Evolutionary conservation across 2,329 filamentous ascomycete species (phyloP), one percentile per base, ranked within the genome.

Genomic region (Tolypocladium amazonense): DNA sequence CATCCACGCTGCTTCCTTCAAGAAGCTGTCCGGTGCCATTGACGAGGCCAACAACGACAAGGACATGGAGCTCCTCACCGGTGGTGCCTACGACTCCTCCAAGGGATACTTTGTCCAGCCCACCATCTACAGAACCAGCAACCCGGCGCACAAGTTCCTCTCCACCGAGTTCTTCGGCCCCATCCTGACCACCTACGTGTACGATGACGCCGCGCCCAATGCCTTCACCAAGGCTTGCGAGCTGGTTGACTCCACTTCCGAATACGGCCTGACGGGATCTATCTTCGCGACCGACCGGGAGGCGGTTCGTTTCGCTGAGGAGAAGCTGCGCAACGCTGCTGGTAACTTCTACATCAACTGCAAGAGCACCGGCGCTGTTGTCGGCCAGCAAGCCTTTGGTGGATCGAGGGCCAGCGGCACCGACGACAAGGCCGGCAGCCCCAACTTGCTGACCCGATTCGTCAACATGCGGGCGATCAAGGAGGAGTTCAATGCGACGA

Each of bases 301-400:
- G 55, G 86, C 81, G 18, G 76, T 92, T 61, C 81, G 86, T 30
- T 79, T 80, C 59, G 89, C 88, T 0, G 88, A 92, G 72, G 83
- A 91, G 66, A 81, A 79, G 62, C 79, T 93, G 58, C 80, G 88
- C 64, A 85, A 92, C 70, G 78, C 87, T 0, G 89, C 89, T 0
- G 89, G 89, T 50, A 93, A 93, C 78, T 92, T 92, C 72, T 93
- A 93, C 76, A 81, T 93, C 75, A 93, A 92, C 77, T 89, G 87
- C 78, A 92, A 92, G 82, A 87, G 84, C 72, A 89, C 87, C 1
- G 87, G 86, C 45, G 86, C 87, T 20, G 85, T 90, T 30, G 86
- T 89, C 9, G 87, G 86, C 18, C 87, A 89, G 75, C 87, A 89
- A 76, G 83, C 87, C 4, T 89, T 89, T 70, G 87, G 87, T 27